Evolutionary conservation across 192 early-diverging fungal genomes (phyloP), one percentile per base, ranked within the genome.

Genomic region (Coemansia sp.): DNA sequence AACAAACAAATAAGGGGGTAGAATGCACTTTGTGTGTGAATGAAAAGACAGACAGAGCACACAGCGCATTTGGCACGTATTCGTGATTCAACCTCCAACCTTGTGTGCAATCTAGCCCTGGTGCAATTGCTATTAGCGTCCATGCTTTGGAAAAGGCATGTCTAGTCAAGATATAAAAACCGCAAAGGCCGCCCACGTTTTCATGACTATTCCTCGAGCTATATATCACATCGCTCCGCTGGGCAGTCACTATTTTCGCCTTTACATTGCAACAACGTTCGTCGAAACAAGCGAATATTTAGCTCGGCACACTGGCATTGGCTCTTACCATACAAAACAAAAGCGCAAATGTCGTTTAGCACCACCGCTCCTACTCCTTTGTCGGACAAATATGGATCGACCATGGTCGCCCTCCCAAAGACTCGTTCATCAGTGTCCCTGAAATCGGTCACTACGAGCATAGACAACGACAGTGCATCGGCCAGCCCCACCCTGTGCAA

Each of bases 401-500:
- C 53, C 22, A 14, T n/a, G 0, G 15, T 48, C 13, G 15, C 46
- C 13, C 77, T 74, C 5, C 48, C 72, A 54, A 80, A 80, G 56
- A 62, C 62, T 8, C 49, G 52, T 10, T 71, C 71, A 9, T 48
- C 48, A 0, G 13, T 53, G 0, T 79, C 71, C 36, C 65, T 74
- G 23, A 50, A 42, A 13, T 80, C 72, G 17, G 40, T 63, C 0
- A 8, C 62, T 3, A 20, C 55, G 1, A 61, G 55, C 49, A 42
- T 61, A 23, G 68, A 68, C 10, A 45, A 67, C 36, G 64, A 59
- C 36, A 61, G 54, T 5, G 61, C 60, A 1, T 59, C 54, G 9
- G 49, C 49, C 20, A 79, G 65, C 55, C 65, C 65, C 15, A 80
- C 77, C 22, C 65, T 80, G 33, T 74, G 68, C 49, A 71, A 66